A percentile compares a stretch with the other conserved stretches of the same genome.
Evolutionary conservation across 805 yeast genomes (phyloP).

Genomic region (Metschnikowia dekortorum): DNA sequence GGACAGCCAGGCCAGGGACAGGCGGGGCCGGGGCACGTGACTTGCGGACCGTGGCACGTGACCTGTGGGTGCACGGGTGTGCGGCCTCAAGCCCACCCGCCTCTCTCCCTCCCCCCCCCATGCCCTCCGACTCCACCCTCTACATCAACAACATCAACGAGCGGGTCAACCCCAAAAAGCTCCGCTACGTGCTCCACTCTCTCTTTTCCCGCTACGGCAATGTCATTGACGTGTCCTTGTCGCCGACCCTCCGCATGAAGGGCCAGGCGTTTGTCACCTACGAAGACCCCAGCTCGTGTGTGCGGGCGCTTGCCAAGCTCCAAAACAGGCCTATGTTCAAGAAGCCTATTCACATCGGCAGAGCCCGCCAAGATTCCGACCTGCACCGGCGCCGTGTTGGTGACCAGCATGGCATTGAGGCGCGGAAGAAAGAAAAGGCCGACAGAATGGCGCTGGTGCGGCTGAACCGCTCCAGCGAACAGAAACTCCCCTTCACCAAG

Average conservation of each 20-base stretch:
- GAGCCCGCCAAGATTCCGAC: slow-evolving; percentile 46
- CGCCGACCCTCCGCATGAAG: slow-evolving; percentile 57
- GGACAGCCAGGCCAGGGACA: no score
- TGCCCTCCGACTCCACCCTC: slow-evolving; percentile 25
- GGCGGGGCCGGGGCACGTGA: no score
- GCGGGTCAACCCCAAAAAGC: slow-evolving; percentile 49
- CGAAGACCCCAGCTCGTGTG: slow-evolving; percentile 38
- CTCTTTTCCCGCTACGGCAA: slow-evolving; percentile 46
- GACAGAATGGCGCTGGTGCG: slow-evolving; percentile 14
- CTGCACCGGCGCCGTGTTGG: slow-evolving; percentile 11
- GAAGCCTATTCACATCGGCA: slow-evolving; percentile 43
- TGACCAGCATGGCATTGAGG: slow-evolving; percentile 7
- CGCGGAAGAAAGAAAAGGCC: slow-evolving; percentile 20
- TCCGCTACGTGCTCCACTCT: slow-evolving; percentile 41
- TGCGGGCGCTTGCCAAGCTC: slow-evolving; percentile 40
- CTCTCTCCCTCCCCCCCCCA: neutral
- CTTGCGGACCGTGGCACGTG: no score
- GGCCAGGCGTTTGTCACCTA: slow-evolving; percentile 83
- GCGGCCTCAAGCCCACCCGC: no score
- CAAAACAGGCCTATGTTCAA: slow-evolving; percentile 42
- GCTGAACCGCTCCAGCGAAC: neutral
- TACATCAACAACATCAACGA: slow-evolving; percentile 75
- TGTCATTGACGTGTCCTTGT: slow-evolving; percentile 50
- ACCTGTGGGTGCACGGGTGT: no score
- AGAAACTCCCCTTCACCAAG: slow-evolving; percentile 7